Base-by-base conservation (phyloP, 1,284 basidiomycete genomes). In the Peniophora sp. region DNA sequence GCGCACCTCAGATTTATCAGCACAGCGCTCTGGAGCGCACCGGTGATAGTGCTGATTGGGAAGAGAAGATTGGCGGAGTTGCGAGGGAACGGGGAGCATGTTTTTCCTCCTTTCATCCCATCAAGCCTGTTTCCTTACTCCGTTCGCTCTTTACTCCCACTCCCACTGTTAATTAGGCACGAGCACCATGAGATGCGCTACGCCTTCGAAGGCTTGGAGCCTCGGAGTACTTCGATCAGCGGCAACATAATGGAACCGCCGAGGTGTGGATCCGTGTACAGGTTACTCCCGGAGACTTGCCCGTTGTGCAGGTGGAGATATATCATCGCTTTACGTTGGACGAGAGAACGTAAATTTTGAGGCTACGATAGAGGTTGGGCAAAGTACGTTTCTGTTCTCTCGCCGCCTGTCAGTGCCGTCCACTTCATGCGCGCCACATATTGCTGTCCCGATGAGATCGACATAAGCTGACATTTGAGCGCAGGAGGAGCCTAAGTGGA, bases 141-240 rank as follows among this genome's bases (percentile, higher is more conserved):
- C n/a, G n/a, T n/a, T n/a, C n/a, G n/a, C n/a, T n/a, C n/a, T n/a
- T n/a, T n/a, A n/a, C n/a, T n/a, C n/a, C n/a, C n/a, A n/a, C n/a
- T 9, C 66, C 72, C 0, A 73, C 79, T 9, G 79, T 88, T 55
- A 65, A 69, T 24, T 60, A 76, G 94, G 69, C 92, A 94, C 59
- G 90, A 94, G 66, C 92, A 94, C 59, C 90, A 94, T 65, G 92
- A 94, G 68, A 93, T 93, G 58, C 76, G 92, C 16, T 96, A 89
- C 63, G 83, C 93, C 56, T 73, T 89, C n/a, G n/a, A n/a, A n/a
- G n/a, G 39, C 75, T 77, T 1, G 92, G 92, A n/a, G n/a, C n/a
- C 6, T 82, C 79, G 45, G 91, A 90, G 0, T 96, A 82, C 72
- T 95, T 94, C 61, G 91, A 93, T 56, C 77, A 92, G 27, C 77